Evolutionary conservation across 1,139 yeast genomes (phyloP).

Genomic region (Blastobotrys raffinosifermentans): DNA sequence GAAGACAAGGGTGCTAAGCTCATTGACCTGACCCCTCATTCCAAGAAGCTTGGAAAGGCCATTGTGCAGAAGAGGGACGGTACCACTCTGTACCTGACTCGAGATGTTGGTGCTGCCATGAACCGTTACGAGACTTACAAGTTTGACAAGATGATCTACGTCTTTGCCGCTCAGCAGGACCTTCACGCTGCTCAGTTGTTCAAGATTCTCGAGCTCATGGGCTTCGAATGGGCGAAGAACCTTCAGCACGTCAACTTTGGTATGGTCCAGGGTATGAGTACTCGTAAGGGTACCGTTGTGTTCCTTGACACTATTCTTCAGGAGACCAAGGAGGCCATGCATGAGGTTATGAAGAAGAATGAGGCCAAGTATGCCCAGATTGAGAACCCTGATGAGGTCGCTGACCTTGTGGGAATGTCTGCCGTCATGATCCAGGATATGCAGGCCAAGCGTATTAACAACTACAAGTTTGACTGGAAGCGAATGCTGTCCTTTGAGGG

Average conservation of each 20-base stretch:
- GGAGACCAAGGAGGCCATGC: constrained; percentile 94
- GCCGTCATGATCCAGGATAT: constrained; percentile 99
- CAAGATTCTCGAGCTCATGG: constrained; percentile 91
- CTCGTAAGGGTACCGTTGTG: constrained; percentile 97
- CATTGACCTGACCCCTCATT: constrained; percentile 78
- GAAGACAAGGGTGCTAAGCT: constrained; percentile 91
- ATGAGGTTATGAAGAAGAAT: constrained; percentile 93
- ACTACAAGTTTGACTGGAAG: constrained; percentile 96
- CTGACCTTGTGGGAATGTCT: constrained; percentile 92
- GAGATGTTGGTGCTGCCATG: constrained; percentile 97
- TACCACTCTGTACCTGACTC: constrained; percentile 86
- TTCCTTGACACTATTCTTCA: constrained; percentile 91
- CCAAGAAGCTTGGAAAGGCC: constrained; percentile 91
- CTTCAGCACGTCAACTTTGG: constrained; percentile 89
- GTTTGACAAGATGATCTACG: constrained; percentile 94
- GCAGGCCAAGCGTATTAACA: constrained; percentile 96
- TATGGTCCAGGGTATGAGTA: constrained; percentile 98
- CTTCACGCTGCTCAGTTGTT: constrained; percentile 91
- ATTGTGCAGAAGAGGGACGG: constrained; percentile 95
- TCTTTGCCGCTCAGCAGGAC: constrained; percentile 94
- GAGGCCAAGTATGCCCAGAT: constrained; percentile 89
- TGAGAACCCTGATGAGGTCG: constrained; percentile 90
- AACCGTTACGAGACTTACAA: constrained; percentile 79
- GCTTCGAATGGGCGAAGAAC: constrained; percentile 77
- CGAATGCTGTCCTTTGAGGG: constrained; percentile 99